These are phyloP conservation scores for Cladophialophora psammophila DNA, from an alignment of 2,329 filamentous ascomycete genomes.

Conservation along the genomic window DNA sequence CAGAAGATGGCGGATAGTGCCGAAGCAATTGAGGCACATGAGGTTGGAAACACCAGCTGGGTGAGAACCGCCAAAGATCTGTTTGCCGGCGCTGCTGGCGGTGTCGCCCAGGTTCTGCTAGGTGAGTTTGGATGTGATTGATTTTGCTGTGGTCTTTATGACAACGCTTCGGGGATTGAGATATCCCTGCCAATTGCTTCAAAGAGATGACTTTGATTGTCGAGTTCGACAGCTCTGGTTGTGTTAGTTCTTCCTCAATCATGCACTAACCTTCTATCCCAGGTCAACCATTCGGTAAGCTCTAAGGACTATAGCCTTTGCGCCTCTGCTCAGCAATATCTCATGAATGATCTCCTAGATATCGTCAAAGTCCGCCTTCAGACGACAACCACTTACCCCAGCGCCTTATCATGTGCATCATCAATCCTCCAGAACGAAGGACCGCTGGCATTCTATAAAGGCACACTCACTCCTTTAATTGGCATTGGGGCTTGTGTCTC, in stretches of 20 bases:
- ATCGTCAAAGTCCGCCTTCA: conserved; percentile 98
- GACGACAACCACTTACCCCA: conserved; percentile 81
- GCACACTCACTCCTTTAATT: conserved; percentile 90
- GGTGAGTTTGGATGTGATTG: conserved; percentile 64
- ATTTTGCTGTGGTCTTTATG: not conserved
- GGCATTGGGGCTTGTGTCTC: conserved; percentile 96
- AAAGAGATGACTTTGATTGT: conserved; percentile 18
- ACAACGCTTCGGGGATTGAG: not conserved
- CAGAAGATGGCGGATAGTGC: conserved; percentile 30
- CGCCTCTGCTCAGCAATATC: not conserved
- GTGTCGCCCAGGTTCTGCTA: conserved; percentile 90
- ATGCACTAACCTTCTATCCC: conserved; percentile 22
- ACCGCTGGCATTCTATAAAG: conserved; percentile 94
- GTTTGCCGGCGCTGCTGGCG: conserved; percentile 86
- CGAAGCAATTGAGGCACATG: conserved; percentile 30
- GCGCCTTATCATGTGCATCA: conserved; percentile 78
- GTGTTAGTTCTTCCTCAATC: not conserved
- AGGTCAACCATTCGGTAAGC: conserved; percentile 72
- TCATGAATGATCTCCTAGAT: conserved; percentile 60
- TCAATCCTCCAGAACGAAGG: conserved; percentile 90
- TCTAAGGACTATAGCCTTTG: not conserved
- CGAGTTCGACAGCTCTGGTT: conserved; percentile 4
- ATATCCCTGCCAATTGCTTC: not conserved
- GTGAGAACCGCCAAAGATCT: conserved; percentile 83
- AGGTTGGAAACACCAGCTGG: conserved; percentile 47